Evolutionary conservation across 192 early-diverging fungal genomes (phyloP).

Genomic region (Coemansia sp.): DNA sequence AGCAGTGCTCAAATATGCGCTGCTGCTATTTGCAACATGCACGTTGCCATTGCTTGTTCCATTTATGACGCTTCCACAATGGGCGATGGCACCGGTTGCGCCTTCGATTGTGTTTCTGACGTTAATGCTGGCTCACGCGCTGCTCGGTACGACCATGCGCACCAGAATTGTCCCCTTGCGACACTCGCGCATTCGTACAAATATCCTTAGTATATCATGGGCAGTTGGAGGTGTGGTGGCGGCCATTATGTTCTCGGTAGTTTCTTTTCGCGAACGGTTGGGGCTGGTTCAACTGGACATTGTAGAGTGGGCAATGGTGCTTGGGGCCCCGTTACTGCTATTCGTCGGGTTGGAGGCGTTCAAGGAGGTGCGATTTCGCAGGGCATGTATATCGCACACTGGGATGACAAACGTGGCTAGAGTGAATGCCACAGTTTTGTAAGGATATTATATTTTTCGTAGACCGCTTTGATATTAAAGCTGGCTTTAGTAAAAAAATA

Average conservation of each 20-base stretch:
- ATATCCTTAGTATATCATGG: constrained; percentile 22
- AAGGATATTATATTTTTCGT: not conserved
- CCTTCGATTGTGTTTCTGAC: constrained; percentile 44
- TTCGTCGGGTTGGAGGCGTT: constrained; percentile 25
- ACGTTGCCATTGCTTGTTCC: constrained; percentile 27
- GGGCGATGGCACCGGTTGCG: constrained; percentile 38
- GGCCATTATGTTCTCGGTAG: constrained; percentile 12
- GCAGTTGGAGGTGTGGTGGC: constrained; percentile 10
- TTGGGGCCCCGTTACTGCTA: constrained; percentile 25
- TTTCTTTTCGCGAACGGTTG: constrained; percentile 30
- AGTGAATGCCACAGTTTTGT: not conserved
- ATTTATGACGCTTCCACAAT: constrained; percentile 33
- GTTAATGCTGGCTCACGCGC: constrained; percentile 35
- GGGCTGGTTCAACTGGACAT: constrained; percentile 31
- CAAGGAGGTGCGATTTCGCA: constrained; percentile 25
- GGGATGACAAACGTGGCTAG: not conserved
- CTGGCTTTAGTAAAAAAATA: not conserved
- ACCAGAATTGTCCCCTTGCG: constrained; percentile 33
- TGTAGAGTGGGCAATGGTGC: constrained; percentile 37
- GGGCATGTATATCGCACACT: not conserved
- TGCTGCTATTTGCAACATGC: constrained; percentile 27
- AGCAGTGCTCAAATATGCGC: constrained; percentile 15
- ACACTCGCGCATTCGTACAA: not conserved
- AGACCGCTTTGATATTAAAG: not conserved
- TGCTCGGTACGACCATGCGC: constrained; percentile 38